Evolutionary conservation across 352 stramenopile genomes (phyloP).

Genomic region (Thalassiosira mediterranea): DNA sequence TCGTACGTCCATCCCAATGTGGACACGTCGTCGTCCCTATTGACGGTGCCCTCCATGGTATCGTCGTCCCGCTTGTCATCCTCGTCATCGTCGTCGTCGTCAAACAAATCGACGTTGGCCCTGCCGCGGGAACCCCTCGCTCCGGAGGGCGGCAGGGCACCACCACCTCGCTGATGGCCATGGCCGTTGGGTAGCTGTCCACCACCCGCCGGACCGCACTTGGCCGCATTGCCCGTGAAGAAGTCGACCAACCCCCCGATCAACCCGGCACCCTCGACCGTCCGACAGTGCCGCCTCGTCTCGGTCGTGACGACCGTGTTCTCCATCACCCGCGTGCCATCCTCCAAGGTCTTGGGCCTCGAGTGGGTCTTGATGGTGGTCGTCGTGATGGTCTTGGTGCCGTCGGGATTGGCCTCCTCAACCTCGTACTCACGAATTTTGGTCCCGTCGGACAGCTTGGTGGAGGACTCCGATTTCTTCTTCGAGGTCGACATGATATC

Average conservation of each 20-base stretch:
- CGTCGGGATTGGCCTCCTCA: constrained; percentile 20
- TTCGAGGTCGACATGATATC: constrained; percentile 1
- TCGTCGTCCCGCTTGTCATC: no score
- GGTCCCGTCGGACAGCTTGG: constrained; percentile 14
- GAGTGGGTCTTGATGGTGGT: constrained; percentile 9
- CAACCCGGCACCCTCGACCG: not conserved
- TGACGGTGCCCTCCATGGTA: no score
- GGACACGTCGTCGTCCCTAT: no score
- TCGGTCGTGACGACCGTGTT: constrained; percentile 7
- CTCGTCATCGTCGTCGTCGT: no score
- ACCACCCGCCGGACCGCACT: no score
- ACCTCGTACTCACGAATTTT: constrained; percentile 17
- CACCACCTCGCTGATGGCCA: no score
- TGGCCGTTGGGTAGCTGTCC: no score
- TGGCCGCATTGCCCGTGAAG: no score
- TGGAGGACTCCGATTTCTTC: constrained; percentile 10
- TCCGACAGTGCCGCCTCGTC: not conserved
- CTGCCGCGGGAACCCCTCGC: no score
- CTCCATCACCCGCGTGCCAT: constrained; percentile 13
- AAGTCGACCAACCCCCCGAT: not conserved
- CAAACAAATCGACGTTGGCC: no score
- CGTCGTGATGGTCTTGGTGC: constrained; percentile 15
- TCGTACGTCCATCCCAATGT: no score
- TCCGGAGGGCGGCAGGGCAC: no score
- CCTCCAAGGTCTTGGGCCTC: not conserved